Evolutionary conservation across 352 stramenopile genomes (phyloP).

Genomic region (Phytophthora pinifolia): DNA sequence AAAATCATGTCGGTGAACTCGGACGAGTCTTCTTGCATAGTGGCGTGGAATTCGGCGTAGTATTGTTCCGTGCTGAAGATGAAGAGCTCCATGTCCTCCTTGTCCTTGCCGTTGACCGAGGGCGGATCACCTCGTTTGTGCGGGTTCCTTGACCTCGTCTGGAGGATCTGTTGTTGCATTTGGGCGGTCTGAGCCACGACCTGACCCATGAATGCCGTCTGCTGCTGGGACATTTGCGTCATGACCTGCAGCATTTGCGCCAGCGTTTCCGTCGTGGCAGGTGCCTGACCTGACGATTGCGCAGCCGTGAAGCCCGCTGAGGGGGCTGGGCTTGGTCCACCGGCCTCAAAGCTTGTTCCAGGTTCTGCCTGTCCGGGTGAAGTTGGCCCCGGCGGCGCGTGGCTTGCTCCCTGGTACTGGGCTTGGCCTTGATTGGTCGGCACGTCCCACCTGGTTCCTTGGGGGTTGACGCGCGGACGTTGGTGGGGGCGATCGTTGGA

Average conservation of each 20-base stretch:
- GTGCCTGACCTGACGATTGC: background rate
- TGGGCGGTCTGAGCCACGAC: constrained; percentile 11
- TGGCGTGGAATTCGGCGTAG: background rate
- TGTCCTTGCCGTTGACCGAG: constrained; percentile 8
- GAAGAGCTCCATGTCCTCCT: constrained; percentile 14
- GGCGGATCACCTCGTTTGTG: constrained; percentile 6
- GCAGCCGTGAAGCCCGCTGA: background rate
- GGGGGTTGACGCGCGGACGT: background rate
- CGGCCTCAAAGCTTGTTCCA: background rate
- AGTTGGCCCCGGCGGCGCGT: background rate
- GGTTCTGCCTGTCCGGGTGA: background rate
- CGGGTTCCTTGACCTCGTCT: background rate
- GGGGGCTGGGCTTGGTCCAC: too few relatives aligned
- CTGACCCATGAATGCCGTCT: constrained; percentile 9
- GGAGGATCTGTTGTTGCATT: constrained; percentile 15
- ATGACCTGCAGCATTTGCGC: constrained; percentile 8
- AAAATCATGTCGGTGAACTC: constrained; percentile 10
- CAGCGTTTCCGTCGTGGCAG: constrained; percentile 12
- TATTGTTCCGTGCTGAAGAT: constrained; percentile 20
- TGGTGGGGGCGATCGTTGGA: constrained; percentile 2
- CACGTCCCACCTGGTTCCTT: constrained; percentile 10
- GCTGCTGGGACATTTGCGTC: constrained; percentile 12
- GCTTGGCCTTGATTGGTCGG: background rate
- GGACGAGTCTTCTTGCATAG: background rate
- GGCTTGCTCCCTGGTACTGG: background rate